Percentiles rank a stretch among this genome's conserved stretches.
phyloP scores from a whole-genome alignment of 495 filamentous ascomycete genomes.

The Clohesyomyces aquaticus region DNA sequence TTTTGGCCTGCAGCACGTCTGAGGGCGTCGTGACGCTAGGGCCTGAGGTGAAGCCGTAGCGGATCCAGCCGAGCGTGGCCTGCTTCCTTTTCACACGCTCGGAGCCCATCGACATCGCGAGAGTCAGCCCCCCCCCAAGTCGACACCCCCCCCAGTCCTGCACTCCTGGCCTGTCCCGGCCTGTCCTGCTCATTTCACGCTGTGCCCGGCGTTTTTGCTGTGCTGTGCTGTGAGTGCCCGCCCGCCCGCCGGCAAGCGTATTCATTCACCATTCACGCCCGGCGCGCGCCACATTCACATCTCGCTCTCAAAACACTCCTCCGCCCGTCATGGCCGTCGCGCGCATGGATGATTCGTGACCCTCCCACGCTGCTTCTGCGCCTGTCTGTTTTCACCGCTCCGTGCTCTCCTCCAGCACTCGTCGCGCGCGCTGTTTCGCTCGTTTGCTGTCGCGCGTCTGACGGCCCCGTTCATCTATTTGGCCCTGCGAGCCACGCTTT shows the following conservation, averaged over 20 bases:
- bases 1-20: slow-evolving; percentile 1
- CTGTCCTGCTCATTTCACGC: slow-evolving; percentile 34
- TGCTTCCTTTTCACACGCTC: slow-evolving; percentile 13
- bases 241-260: slow-evolving; percentile 1
- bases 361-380: not conserved
- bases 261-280: slow-evolving; percentile 3
- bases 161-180: not conserved
- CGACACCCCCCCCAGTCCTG: slow-evolving; percentile 26
- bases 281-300: slow-evolving; percentile 34
- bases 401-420: slow-evolving; percentile 3
- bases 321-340: slow-evolving; percentile 19
- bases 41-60: slow-evolving; percentile 5
- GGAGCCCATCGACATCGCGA: slow-evolving; percentile 9
- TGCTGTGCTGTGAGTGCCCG: not conserved
- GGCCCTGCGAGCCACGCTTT: slow-evolving; percentile 24
- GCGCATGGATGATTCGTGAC: slow-evolving; percentile 19
- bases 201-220: slow-evolving; percentile 7
- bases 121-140: slow-evolving; percentile 11
- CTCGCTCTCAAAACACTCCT: slow-evolving; percentile 7
- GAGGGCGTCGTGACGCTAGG: slow-evolving; percentile 12
- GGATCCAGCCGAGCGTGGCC: slow-evolving; percentile 26
- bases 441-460: slow-evolving; percentile 27
- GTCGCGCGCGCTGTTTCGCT: slow-evolving; percentile 31
- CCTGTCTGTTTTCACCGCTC: slow-evolving; percentile 2
- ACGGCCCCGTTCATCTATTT: slow-evolving; percentile 27